Conservation (phyloP, 208 protist species). For the Wallacemonas sp. region DNA sequence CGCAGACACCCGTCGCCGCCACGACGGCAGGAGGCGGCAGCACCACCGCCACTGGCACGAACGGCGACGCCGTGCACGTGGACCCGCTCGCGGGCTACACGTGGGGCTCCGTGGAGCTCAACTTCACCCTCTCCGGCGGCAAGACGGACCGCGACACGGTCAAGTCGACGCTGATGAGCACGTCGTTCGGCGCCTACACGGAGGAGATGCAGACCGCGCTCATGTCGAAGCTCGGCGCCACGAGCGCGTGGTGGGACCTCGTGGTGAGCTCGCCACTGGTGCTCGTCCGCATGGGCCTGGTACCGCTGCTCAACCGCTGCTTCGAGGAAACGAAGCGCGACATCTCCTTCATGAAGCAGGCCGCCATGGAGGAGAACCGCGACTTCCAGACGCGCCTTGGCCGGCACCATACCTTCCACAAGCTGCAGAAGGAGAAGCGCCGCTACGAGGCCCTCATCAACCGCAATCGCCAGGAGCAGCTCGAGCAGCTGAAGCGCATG, state of each 20-base stretch:
- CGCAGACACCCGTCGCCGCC: too few species aligned
- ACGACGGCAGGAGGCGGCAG: too few species aligned
- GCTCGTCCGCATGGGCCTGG: slow-evolving; percentile 69
- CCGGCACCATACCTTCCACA: slow-evolving; percentile 54
- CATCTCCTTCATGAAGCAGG: slow-evolving; percentile 53
- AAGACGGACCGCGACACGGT: slow-evolving; percentile 50
- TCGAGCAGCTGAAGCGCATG: slow-evolving; percentile 42
- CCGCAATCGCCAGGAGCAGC: slow-evolving; percentile 39
- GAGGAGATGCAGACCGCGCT: slow-evolving; percentile 57
- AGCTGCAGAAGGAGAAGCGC: slow-evolving; percentile 53
- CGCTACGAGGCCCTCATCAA: slow-evolving; percentile 51
- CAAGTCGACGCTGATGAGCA: slow-evolving; percentile 31
- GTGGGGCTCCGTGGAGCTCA: slow-evolving; percentile 82
- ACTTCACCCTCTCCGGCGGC: slow-evolving; percentile 69
- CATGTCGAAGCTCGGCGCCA: slow-evolving; percentile 52
- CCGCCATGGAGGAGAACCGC: slow-evolving; percentile 31
- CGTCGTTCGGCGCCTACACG: slow-evolving; percentile 43
- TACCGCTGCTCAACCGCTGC: slow-evolving; percentile 54
- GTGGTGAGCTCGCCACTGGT: slow-evolving; percentile 64
- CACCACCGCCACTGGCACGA: too few species aligned
- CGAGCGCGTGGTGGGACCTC: slow-evolving; percentile 71
- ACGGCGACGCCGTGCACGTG: not conserved
- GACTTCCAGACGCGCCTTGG: slow-evolving; percentile 34
- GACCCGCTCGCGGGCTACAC: slow-evolving; percentile 75
- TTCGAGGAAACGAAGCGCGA: slow-evolving; percentile 70